These are phyloP conservation scores for Apiospora saccharicola DNA, from an alignment of 2,329 filamentous ascomycete genomes.

Conservation along the genomic window DNA sequence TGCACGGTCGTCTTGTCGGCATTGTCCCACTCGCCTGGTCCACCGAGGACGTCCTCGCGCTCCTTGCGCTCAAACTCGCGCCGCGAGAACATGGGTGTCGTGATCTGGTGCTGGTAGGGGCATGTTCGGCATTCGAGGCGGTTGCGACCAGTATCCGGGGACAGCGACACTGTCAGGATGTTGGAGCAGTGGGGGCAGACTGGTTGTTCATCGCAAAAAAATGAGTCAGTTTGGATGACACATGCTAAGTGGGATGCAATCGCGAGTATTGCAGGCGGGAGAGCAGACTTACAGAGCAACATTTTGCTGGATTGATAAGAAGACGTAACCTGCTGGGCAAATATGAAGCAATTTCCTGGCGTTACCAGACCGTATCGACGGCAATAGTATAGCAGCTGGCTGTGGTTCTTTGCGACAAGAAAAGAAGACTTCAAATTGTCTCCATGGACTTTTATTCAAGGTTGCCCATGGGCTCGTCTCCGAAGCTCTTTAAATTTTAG, in stretches of 20 bases:
- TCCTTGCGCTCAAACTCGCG: slow-evolving; percentile 87
- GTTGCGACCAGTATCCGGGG: slow-evolving; percentile 67
- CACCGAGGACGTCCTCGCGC: slow-evolving; percentile 88
- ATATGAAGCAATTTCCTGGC: too few relatives aligned
- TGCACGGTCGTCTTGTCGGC: slow-evolving; percentile 84
- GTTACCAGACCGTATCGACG: not conserved
- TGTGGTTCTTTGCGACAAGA: not conserved
- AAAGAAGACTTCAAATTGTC: not conserved
- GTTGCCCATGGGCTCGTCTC: not conserved
- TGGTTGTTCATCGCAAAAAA: slow-evolving; percentile 40
- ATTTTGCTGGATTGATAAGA: not conserved
- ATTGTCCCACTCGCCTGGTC: slow-evolving; percentile 88
- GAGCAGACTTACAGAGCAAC: slow-evolving; percentile 28
- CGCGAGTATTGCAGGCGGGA: slow-evolving; percentile 24
- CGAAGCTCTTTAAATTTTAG: slow-evolving; percentile 26
- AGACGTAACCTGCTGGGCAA: not conserved
- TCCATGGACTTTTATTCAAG: not conserved
- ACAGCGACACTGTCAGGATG: slow-evolving; percentile 75
- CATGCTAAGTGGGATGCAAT: slow-evolving; percentile 33
- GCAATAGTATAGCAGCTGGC: not conserved
- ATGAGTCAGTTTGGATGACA: not conserved
- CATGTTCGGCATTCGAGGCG: slow-evolving; percentile 95
- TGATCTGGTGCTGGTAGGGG: slow-evolving; percentile 87
- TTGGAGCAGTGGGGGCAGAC: slow-evolving; percentile 88
- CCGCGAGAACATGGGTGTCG: slow-evolving; percentile 80